These are phyloP conservation scores for Pythium aristosporum DNA, from an alignment of 352 stramenopile genomes.

Conservation along the genomic window DNA sequence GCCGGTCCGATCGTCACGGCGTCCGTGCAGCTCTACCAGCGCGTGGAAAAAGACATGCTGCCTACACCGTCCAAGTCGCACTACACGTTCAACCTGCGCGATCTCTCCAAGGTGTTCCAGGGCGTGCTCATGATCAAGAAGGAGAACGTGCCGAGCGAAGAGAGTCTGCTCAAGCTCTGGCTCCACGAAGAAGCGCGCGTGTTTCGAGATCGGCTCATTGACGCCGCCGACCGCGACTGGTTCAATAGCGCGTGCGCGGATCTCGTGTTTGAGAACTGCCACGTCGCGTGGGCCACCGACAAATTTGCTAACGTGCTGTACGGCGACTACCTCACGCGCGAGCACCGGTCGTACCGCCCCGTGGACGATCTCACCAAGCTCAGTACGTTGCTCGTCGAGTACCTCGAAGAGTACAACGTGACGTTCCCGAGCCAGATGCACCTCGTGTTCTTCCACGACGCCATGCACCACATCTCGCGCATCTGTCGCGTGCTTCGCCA, in stretches of 20 bases:
- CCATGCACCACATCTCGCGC: slow-evolving; percentile 92
- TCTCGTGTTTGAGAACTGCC: slow-evolving; percentile 66
- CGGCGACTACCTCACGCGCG: slow-evolving; percentile 87
- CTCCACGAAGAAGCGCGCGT: slow-evolving; percentile 91
- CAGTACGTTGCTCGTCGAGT: slow-evolving; percentile 82
- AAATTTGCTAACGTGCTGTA: slow-evolving; percentile 87
- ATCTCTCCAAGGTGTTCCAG: slow-evolving; percentile 93
- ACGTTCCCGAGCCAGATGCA: slow-evolving; percentile 93
- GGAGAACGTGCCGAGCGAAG: slow-evolving; percentile 64
- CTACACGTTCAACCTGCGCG: slow-evolving; percentile 94
- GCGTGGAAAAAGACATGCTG: slow-evolving; percentile 87
- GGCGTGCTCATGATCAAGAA: slow-evolving; percentile 92
- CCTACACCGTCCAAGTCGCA: slow-evolving; percentile 91
- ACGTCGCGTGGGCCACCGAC: slow-evolving; percentile 54
- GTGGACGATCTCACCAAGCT: slow-evolving; percentile 69
- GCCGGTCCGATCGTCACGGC: slow-evolving; percentile 80
- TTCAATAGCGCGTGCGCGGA: slow-evolving; percentile 84
- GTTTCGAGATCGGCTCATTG: slow-evolving; percentile 91
- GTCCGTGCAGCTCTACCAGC: slow-evolving; percentile 87
- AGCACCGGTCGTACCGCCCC: slow-evolving; percentile 73
- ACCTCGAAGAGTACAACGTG: slow-evolving; percentile 95
- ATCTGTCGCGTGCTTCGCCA: slow-evolving; percentile 93
- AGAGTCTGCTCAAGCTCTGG: slow-evolving; percentile 86
- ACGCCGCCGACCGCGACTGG: slow-evolving; percentile 81
- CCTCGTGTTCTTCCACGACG: slow-evolving; percentile 95